Evolutionary conservation across 768 basidiomycete species (phyloP).

Genomic region (Psilocybe subaeruginosa): DNA sequence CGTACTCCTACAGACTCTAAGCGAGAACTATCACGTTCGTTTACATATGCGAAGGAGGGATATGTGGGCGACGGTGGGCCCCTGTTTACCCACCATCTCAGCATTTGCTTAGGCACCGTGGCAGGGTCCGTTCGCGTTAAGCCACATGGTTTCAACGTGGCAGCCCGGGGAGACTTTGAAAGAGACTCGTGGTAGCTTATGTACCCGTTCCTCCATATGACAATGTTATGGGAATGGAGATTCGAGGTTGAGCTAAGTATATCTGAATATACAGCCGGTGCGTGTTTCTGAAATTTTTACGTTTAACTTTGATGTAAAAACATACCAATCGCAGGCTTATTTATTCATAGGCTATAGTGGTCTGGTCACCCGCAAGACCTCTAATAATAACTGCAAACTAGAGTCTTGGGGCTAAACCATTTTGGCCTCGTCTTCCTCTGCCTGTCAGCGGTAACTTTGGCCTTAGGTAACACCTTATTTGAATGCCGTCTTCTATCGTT

Average conservation of each 20-base stretch:
- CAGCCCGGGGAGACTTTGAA: background rate
- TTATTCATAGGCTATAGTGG: background rate
- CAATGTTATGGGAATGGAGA: background rate
- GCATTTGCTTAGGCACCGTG: background rate
- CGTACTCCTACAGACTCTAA: too few species aligned
- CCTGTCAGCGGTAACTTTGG: background rate
- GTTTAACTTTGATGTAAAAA: background rate
- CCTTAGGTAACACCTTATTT: background rate
- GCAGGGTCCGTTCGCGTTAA: background rate
- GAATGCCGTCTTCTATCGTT: background rate
- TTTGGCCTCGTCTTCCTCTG: background rate
- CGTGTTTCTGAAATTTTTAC: background rate
- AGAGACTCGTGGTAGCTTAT: background rate
- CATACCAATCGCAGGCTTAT: background rate
- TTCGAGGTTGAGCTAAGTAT: too few species aligned
- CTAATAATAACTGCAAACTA: background rate
- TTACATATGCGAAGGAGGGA: background rate
- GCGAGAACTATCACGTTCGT: too few species aligned
- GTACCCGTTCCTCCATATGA: background rate
- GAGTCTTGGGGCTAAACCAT: background rate
- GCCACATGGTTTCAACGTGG: background rate
- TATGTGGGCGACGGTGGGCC: constrained; percentile 1
- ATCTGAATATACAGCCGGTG: background rate
- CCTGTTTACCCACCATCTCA: background rate
- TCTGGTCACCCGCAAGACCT: background rate